A percentile compares a stretch with the other conserved stretches of the same genome.
Conservation (phyloP, 2,329 filamentous ascomycete genomes). For the Fusarium setosum region DNA sequence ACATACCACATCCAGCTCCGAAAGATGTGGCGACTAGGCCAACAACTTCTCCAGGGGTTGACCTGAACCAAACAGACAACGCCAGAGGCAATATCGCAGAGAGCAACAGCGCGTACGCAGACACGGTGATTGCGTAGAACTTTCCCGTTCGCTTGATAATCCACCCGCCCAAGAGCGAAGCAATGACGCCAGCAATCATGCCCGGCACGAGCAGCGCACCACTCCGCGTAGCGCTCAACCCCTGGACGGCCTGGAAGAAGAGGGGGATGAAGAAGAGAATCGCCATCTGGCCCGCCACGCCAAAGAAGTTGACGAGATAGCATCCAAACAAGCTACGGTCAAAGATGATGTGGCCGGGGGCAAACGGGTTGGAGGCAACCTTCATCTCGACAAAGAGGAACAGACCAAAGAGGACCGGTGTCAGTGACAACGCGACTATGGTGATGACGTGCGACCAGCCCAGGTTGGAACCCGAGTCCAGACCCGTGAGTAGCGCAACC, state of each 20-base stretch:
- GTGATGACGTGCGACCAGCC: constrained; percentile 73
- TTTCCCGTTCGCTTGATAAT: constrained; percentile 77
- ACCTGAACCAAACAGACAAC: constrained; percentile 61
- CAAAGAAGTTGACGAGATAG: constrained; percentile 80
- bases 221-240: constrained; percentile 70
- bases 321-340: constrained; percentile 73
- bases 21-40: constrained; percentile 64
- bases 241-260: constrained; percentile 80
- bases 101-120: constrained; percentile 64
- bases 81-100: constrained; percentile 67
- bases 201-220: constrained; percentile 75
- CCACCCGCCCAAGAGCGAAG: constrained; percentile 73
- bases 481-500: constrained; percentile 72
- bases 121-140: constrained; percentile 76
- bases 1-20: constrained; percentile 52
- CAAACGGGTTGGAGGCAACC: constrained; percentile 77
- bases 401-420: constrained; percentile 69
- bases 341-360: constrained; percentile 79
- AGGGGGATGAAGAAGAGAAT: constrained; percentile 80
- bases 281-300: constrained; percentile 67
- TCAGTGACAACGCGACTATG: constrained; percentile 65
- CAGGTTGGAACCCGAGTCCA: constrained; percentile 79
- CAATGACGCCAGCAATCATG: constrained; percentile 70
- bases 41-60: constrained; percentile 62
- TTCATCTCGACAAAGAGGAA: constrained; percentile 77